These are phyloP conservation scores for Colletotrichum ledebouriae DNA, from an alignment of 2,329 filamentous ascomycete genomes.

Conservation along the genomic window DNA sequence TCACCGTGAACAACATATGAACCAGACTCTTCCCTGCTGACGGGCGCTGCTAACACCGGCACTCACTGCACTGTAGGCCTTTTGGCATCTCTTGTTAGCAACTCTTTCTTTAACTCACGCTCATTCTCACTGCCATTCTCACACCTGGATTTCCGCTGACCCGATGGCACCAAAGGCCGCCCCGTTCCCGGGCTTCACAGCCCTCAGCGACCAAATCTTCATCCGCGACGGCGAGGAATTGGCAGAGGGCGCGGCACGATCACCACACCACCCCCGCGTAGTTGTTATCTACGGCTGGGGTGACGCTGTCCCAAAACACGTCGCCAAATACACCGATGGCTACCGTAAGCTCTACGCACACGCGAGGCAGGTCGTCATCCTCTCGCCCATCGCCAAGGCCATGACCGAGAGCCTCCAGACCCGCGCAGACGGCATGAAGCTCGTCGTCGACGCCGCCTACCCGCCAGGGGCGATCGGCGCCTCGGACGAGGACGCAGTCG, in stretches of 20 bases:
- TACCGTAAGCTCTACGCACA: slow-evolving; percentile 65
- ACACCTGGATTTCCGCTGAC: neutral
- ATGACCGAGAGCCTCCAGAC: slow-evolving; percentile 58
- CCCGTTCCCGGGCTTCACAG: slow-evolving; percentile 59
- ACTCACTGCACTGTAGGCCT: neutral
- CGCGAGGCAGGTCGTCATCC: slow-evolving; percentile 64
- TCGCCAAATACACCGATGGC: slow-evolving; percentile 67
- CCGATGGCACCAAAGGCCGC: slow-evolving; percentile 42
- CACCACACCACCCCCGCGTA: slow-evolving; percentile 55
- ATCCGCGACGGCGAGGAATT: slow-evolving; percentile 53
- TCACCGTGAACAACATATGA: slow-evolving; percentile 2
- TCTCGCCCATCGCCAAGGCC: slow-evolving; percentile 63
- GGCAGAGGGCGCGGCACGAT: slow-evolving; percentile 40
- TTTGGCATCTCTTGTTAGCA: neutral
- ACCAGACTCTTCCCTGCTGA: neutral
- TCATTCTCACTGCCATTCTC: neutral
- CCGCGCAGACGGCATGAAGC: slow-evolving; percentile 60
- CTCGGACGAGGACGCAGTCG: slow-evolving; percentile 48
- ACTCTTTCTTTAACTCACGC: neutral
- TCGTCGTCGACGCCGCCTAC: slow-evolving; percentile 58
- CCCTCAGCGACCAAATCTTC: slow-evolving; percentile 62
- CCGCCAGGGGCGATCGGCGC: slow-evolving; percentile 42
- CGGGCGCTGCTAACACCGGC: neutral
- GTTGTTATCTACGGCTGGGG: slow-evolving; percentile 71
- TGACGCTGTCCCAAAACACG: slow-evolving; percentile 66